Evolutionary conservation across 306 rosid species (phyloP).

Genomic region (Pterocarpus macrocarpus): DNA sequence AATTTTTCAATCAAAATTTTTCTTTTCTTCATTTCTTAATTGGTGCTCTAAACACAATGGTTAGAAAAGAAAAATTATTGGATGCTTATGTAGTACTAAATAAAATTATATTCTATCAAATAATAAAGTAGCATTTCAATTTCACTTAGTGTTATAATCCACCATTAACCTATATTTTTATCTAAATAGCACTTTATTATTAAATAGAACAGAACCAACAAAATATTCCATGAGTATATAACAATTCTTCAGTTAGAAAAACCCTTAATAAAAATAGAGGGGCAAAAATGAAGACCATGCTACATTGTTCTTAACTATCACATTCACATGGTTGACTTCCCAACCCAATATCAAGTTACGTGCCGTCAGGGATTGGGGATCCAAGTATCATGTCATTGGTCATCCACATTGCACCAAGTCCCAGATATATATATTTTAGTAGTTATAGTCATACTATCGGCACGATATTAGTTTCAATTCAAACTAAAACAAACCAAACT

Average conservation of each 20-base stretch:
- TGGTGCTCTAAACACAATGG: too few species aligned
- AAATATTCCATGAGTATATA: too few species aligned
- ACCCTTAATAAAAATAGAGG: background rate
- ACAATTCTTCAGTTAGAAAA: background rate
- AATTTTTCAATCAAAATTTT: too few species aligned
- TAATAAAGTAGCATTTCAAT: too few species aligned
- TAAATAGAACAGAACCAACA: too few species aligned
- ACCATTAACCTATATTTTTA: too few species aligned
- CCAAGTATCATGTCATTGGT: constrained; percentile 47
- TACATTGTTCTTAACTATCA: constrained; percentile 43
- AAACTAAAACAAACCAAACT: constrained; percentile 1
- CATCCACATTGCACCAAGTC: constrained; percentile 6
- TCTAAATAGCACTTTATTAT: too few species aligned
- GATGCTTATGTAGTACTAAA: too few species aligned
- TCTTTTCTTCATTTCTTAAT: too few species aligned
- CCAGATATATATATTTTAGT: background rate
- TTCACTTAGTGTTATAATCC: too few species aligned
- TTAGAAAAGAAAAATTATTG: too few species aligned
- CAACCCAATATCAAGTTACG: constrained; percentile 61
- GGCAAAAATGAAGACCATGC: background rate
- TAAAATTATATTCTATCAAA: too few species aligned
- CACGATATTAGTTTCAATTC: constrained; percentile 15
- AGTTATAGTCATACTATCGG: constrained; percentile 3
- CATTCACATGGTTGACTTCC: constrained; percentile 58
- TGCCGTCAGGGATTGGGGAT: constrained; percentile 70